Evolutionary conservation across 352 stramenopile genomes (phyloP), one percentile per base, ranked within the genome.

Genomic region (Phytophthora fragariae): DNA sequence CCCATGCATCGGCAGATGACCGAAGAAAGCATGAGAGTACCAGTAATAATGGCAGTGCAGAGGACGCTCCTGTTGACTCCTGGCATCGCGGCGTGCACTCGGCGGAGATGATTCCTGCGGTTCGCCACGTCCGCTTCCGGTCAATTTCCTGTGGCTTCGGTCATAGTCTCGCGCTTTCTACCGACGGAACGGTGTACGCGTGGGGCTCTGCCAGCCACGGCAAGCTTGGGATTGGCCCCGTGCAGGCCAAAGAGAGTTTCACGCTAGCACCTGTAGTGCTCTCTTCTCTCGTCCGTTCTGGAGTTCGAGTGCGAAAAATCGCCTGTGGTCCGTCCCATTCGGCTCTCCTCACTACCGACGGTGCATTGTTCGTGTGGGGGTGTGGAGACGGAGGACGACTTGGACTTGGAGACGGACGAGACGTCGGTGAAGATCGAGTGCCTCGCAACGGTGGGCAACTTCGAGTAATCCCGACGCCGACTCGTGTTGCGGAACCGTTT

Each of bases 281-380:
- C 9, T 71, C 62, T 1, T 55, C 92, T 1, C 41, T 72, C 3
- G 68, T 66, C 14, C 72, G 64, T 3, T 39, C n/a, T 4, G 66
- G 72, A 17, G 35, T 83, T 56, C n/a, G 70, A 5, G 80, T 93
- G 2, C 80, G 84, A 5, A 91, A 86, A 53, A 92, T 95, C 27
- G 83, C 89, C 0, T 95, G 89, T 55, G 89, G 89, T 21, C 83
- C 86, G 17, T 95, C 89, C 12, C 89, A 95, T 57, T 95, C 89
- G 0, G 89, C 87, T 17, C 56, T 92, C 0, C 35, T 95, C 8
- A 92, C 87, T 7, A 72, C 52, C 0, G 79, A 88, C 21, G 89
- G 89, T 0, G 66, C 70, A 6, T 67, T 95, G 29, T 95, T 83
- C 59, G 87, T 95, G 0, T 95, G 89, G 89, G 89, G 89, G 19